phyloP scores from a whole-genome alignment of 2,329 filamentous ascomycete genomes.

The Penicillium sp. region DNA sequence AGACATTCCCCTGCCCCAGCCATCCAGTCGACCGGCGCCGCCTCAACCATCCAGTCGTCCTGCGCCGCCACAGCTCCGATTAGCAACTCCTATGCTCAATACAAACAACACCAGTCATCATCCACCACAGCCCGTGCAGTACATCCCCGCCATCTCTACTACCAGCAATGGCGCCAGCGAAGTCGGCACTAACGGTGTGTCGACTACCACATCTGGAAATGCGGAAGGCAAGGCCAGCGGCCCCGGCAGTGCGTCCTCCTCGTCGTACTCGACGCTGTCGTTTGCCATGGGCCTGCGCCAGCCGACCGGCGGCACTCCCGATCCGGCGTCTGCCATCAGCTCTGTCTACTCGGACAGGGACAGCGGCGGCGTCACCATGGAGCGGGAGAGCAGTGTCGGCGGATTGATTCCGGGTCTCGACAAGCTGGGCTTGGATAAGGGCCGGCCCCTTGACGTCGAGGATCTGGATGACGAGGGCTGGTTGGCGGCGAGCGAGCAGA shows the following conservation, averaged over 20 bases:
- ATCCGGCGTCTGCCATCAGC: conserved; percentile 83
- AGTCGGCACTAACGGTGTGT: conserved; percentile 51
- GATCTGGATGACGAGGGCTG: conserved; percentile 93
- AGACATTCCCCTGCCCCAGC: conserved; percentile 34
- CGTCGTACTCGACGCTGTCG: conserved; percentile 76
- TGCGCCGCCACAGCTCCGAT: conserved; percentile 71
- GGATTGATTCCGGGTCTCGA: conserved; percentile 73
- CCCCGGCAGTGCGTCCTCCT: conserved; percentile 80
- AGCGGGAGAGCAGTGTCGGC: conserved; percentile 76
- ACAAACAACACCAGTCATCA: conserved; percentile 46
- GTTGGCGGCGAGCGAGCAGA: conserved; percentile 86
- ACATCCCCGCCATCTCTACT: not conserved
- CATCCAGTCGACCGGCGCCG: conserved; percentile 56
- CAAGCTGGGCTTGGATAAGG: conserved; percentile 75
- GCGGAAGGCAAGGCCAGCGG: conserved; percentile 77
- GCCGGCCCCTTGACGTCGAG: conserved; percentile 81
- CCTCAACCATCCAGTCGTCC: conserved; percentile 62
- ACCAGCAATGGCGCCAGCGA: conserved; percentile 3
- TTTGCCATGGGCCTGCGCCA: conserved; percentile 69
- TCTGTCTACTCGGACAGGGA: conserved; percentile 56
- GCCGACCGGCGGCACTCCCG: conserved; percentile 63
- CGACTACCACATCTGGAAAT: conserved; percentile 77
- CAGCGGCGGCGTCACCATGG: conserved; percentile 70
- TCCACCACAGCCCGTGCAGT: conserved; percentile 37
- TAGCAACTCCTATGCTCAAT: conserved; percentile 84